Percentiles rank a stretch among this genome's conserved stretches.
Conservation (phyloP, 768 basidiomycete species). For the Amanita exitialis region DNA sequence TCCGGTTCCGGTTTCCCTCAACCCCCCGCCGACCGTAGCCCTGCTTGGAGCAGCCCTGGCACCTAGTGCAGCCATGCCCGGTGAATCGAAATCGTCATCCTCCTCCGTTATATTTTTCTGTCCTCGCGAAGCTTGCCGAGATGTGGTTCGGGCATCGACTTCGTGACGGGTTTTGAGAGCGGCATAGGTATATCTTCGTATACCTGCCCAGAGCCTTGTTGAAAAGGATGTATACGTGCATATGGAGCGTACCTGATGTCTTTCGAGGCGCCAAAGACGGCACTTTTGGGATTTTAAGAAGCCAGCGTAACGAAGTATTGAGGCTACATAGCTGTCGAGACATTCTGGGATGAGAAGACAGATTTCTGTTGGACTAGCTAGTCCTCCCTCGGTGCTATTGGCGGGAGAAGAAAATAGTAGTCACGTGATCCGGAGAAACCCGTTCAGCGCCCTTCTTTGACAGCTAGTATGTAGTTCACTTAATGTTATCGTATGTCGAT, state of each 20-base stretch:
- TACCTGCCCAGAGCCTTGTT: slow-evolving; percentile 9
- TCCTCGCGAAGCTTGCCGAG: slow-evolving; percentile 7
- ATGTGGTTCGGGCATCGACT: neutral
- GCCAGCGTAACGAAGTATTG: slow-evolving; percentile 14
- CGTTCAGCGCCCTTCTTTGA: too few species aligned
- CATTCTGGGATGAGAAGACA: slow-evolving; percentile 12
- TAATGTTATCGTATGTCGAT: too few species aligned
- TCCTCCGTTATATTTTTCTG: slow-evolving; percentile 4
- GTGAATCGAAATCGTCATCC: slow-evolving; percentile 5
- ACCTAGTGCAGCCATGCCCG: slow-evolving; percentile 4
- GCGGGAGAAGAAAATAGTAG: neutral
- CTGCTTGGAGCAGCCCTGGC: neutral
- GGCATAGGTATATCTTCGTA: slow-evolving; percentile 19
- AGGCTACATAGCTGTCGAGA: slow-evolving; percentile 19
- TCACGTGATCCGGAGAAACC: too few species aligned
- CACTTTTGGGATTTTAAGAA: slow-evolving; percentile 7
- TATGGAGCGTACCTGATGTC: slow-evolving; percentile 2
- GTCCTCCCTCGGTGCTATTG: neutral
- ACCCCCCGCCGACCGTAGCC: neutral
- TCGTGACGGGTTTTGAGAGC: slow-evolving; percentile 17
- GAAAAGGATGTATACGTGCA: slow-evolving; percentile 1
- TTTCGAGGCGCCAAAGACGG: slow-evolving; percentile 11
- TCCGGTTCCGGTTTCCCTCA: neutral
- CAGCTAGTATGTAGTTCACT: too few species aligned
- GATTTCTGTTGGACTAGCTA: neutral